Evolutionary conservation across 768 basidiomycete genomes (phyloP), one percentile per base, ranked within the genome.

Genomic region (Peribolospora baueri): DNA sequence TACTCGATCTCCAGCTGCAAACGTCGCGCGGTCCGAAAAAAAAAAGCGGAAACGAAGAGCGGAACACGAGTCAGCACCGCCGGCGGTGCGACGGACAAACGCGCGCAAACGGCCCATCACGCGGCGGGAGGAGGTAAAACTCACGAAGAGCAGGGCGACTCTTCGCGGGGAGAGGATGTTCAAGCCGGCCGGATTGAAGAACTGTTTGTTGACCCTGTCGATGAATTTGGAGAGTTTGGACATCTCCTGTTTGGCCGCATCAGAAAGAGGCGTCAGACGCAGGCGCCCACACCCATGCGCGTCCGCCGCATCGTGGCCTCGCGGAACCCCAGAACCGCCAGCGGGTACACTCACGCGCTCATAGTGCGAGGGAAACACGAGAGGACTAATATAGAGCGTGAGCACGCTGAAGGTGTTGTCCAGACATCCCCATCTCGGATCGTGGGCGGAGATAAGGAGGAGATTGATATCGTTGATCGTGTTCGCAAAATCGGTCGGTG

Each of bases 381-480:
- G 65, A 51, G 76, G 72, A 49, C 82, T 84, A 8, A 86, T 66
- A 67, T 93, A 87, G 61, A 93, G 70, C 2, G 80, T 84, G 57
- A 84, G 69, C 40, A 88, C 72, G 14, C 83, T 77, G 3, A 95
- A 65, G 50, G 77, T 61, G 65, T 90, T 95, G 67, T 93, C 84
- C 56, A 83, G 46, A 55, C 81, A 74, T 13, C 84, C 74, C 60
- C 75, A 76, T 53, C 72, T 69, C 54, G 83, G 69, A 59, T 84
- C 84, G 65, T 93, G 78, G 2, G 93, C 93, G 4, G 79, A 79
- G 49, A 87, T 82, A 54, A 98, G 74, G 14, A 80, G 70, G 62
- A 82, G 79, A 68, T 98, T 98, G 68, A 97, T 78, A 36, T 79
- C 74, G 62, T 90, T 88, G 65, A 97, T 80, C 40, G 85, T 82